A percentile compares a stretch with the other conserved stretches of the same genome.
phyloP scores from a whole-genome alignment of 495 filamentous ascomycete species.

The Niebla homalea region DNA sequence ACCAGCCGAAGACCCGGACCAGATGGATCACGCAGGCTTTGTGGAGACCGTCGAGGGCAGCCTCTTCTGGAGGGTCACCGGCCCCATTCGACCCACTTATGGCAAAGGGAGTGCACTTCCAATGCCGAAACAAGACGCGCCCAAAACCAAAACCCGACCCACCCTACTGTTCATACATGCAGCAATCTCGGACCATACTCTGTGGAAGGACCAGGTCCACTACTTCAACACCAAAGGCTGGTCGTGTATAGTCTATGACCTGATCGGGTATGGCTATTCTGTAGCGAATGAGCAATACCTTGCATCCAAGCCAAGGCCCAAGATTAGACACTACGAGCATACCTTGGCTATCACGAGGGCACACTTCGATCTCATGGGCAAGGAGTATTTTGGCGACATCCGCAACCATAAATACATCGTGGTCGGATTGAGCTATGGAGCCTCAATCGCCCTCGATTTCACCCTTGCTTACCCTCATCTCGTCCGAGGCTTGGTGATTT shows the following conservation, averaged over 20 bases:
- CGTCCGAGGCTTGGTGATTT: slow-evolving; percentile 1
- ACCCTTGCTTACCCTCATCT: neutral
- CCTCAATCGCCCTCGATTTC: neutral
- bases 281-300: neutral
- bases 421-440: slow-evolving; percentile 5
- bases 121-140: too few species aligned
- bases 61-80: neutral
- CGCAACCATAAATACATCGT: neutral
- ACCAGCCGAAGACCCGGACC: too few species aligned
- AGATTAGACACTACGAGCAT: slow-evolving; percentile 3
- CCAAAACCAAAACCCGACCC: neutral
- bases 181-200: slow-evolving; percentile 1
- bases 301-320: neutral
- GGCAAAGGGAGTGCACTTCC: too few species aligned
- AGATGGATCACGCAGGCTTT: neutral
- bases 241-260: neutral
- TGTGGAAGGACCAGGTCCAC: slow-evolving; percentile 1
- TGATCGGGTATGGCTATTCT: slow-evolving; percentile 2
- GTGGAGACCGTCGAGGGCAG: neutral
- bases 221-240: slow-evolving; percentile 1
- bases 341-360: neutral
- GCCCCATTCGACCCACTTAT: neutral
- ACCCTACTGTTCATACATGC: slow-evolving; percentile 1
- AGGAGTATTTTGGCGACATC: neutral
- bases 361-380: neutral